Evolutionary conservation across 2,329 filamentous ascomycete genomes (phyloP), one percentile per base, ranked within the genome.

Genomic region (Myriosclerotinia duriaeana): DNA sequence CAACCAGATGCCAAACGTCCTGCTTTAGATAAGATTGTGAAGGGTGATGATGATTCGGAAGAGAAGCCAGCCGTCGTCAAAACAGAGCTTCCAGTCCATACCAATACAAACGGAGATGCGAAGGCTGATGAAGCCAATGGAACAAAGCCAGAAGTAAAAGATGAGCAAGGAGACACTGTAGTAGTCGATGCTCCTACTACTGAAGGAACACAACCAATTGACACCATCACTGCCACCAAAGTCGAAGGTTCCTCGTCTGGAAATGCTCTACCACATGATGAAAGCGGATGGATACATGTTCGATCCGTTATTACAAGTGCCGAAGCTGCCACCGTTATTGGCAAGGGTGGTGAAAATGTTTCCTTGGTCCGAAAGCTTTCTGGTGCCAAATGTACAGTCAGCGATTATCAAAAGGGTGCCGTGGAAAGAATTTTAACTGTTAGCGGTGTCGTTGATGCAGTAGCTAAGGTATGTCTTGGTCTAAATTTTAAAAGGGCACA

Each of bases 381-480:
- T 63, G 93, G 93, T 74, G 95, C 95, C 72, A 98, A 98, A 81
- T 99, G 95, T 83, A 99, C 95, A 58, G 95, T 99, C 73, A 97
- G 93, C 81, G 95, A 99, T 80, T 99, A 98, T 76, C 91, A 96
- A 73, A 92, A 96, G 76, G 95, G 95, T 72, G 95, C 95, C 65
- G 93, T 98, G 44, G 95, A 99, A 83, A 92, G 95, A 77, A 97
- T 99, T 76, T 84, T 99, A 75, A 99, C 95, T 42, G 95, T 99
- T 69, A 98, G 94, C 79, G 95, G 95, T 70, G 89, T 92, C 72
- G 94, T 98, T 72, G 95, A 99, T 81, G 94, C 94, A 73, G 93
- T 93, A 71, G 95, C 95, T 73, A 99, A 99, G 87, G 92, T 94
- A 83, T 74, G 83, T 68, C 42, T 30, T 56, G 36, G 36, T 58